phyloP scores from a whole-genome alignment of 495 filamentous ascomycete genomes.

The Neurospora hispaniola region DNA sequence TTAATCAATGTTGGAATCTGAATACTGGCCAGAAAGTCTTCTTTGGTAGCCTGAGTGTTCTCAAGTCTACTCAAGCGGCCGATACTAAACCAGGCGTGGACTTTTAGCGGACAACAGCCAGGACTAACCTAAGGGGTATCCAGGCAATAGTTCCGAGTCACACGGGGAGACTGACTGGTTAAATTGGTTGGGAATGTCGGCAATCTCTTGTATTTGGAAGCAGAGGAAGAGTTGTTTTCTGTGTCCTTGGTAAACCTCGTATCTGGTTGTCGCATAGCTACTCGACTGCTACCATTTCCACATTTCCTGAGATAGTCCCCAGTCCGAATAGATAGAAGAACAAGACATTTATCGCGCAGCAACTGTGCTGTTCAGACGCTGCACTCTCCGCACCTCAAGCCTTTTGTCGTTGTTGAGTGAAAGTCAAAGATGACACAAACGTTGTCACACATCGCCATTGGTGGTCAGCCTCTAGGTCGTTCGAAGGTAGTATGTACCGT shows the following conservation, averaged over 20 bases:
- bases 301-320: neutral
- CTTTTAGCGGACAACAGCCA: neutral
- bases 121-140: neutral
- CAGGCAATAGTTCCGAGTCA: neutral
- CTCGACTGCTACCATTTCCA: neutral
- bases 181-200: neutral
- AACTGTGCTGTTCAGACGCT: neutral
- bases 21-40: neutral
- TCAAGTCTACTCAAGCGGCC: neutral
- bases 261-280: neutral
- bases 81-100: neutral
- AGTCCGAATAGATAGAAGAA: neutral
- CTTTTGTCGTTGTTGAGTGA: neutral
- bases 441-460: neutral
- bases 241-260: neutral
- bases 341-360: neutral
- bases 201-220: neutral
- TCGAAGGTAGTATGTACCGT: neutral
- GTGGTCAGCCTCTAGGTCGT: neutral
- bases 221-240: neutral
- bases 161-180: neutral
- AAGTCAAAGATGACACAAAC: neutral
- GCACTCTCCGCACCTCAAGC: neutral
- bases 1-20: neutral
- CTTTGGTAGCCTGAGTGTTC: neutral